Base-by-base conservation (phyloP, 208 protist species). In the Polymyxa betae region DNA sequence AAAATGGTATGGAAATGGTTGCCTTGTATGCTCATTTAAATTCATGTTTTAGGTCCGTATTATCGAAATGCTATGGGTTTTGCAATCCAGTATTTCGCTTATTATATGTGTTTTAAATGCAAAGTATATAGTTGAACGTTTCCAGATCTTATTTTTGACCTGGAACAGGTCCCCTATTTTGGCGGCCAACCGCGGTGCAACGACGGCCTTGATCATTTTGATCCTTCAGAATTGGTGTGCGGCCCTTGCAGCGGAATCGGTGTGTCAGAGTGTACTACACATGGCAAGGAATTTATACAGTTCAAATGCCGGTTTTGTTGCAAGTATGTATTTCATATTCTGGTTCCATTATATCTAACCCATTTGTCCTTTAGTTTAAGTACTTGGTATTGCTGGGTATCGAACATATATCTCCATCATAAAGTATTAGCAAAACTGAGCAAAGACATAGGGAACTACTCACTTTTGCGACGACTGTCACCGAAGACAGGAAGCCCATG, bases 281-380 rank as follows among this genome's bases (percentile, higher is more conserved):
- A 89, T 66, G 88, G 88, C 16, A 89, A 72, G 66, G 88, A 89
- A 32, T 89, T 77, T 32, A 89, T 89, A 5, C 46, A 77, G 46
- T 89, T 77, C 54, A 89, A 89, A 66, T 89, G 88, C 88, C 5
- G 88, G n/a, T 89, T 89, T 45, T 89, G 88, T 32, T 89, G 88
- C 54, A 77, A 60, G 46, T 60, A 77, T 20, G 72, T 82, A 60
- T 82, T 35, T 35, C 5, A n/a, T 60, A 24, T 82, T 82, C 72
- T 82, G 72, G 12, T 82, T 82, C 10, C n/a, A 38, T 82, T 60
- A 5, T 24, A 60, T 82, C 16, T 66, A 29, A 66, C 29, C 20
- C 16, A 32, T 16, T 66, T 66, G 16, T 29, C 54, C 12, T 82
- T 43, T 35, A 82, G 72, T 43, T 43, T 82, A 43, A 82, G 72